Conservation (phyloP, 73 alveolate species). For the Symbiodinium natans region DNA sequence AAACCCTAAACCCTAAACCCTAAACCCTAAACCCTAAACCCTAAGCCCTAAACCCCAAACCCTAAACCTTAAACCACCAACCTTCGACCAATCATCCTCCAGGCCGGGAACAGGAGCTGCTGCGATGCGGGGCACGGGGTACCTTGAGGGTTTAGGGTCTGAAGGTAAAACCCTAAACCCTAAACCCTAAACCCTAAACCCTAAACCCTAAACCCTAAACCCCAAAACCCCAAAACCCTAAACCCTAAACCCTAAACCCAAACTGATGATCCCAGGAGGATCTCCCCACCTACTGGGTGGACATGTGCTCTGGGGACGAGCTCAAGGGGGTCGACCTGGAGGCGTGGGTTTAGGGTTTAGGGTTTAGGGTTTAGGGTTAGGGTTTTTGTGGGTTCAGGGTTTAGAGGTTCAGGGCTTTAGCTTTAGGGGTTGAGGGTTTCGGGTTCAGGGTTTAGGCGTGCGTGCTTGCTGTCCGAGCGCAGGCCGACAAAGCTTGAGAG, state of each 20-base stretch:
- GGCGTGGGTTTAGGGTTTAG: background rate
- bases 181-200: background rate
- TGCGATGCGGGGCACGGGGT: too few species aligned
- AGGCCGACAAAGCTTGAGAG: too few species aligned
- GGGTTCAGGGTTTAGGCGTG: background rate
- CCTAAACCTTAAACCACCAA: background rate
- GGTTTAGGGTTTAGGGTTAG: background rate
- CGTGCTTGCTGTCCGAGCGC: too few species aligned
- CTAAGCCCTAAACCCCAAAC: background rate
- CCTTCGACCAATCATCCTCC: background rate
- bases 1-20: background rate
- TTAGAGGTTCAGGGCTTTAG: background rate
- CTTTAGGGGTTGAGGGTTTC: background rate
- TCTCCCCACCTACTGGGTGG: slow-evolving; percentile 91
- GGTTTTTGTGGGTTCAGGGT: background rate
- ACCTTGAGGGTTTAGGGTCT: background rate
- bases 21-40: background rate
- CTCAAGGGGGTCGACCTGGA: slow-evolving; percentile 42
- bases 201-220: background rate
- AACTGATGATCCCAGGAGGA: slow-evolving; percentile 12
- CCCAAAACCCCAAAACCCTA: background rate
- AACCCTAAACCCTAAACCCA: background rate
- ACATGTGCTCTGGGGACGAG: slow-evolving; percentile 79
- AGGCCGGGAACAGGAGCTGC: too few species aligned
- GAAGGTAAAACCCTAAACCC: background rate